phyloP scores from a whole-genome alignment of 1,139 yeast species.

The Keqinozyma sinolaborantium region DNA sequence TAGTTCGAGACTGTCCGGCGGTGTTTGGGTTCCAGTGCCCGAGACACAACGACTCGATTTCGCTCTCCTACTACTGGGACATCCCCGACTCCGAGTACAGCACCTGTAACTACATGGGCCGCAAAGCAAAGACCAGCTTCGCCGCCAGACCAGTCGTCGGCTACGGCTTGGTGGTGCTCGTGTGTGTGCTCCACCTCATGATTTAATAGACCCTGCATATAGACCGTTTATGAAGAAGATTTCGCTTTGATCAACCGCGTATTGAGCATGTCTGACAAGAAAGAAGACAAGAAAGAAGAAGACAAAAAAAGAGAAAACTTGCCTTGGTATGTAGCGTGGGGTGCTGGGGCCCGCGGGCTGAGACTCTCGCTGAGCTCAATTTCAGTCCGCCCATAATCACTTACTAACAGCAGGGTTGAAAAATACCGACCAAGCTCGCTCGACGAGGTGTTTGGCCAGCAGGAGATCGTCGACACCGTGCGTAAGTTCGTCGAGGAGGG shows the following conservation, averaged over 20 bases:
- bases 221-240: no score
- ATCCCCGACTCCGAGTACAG: constrained; percentile 21
- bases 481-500: constrained; percentile 82
- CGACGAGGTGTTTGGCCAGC: constrained; percentile 90
- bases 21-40: constrained; percentile 78
- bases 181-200: constrained; percentile 3
- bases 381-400: no score
- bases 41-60: constrained; percentile 27
- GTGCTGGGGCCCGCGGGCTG: no score
- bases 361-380: no score
- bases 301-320: constrained; percentile 25
- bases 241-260: no score
- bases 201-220: no score
- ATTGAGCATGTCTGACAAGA: neutral
- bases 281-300: constrained; percentile 4
- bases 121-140: constrained; percentile 4
- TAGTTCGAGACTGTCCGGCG: constrained; percentile 83
- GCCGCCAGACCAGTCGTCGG: constrained; percentile 3
- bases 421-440: constrained; percentile 85
- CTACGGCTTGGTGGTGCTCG: constrained; percentile 3
- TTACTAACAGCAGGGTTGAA: constrained; percentile 67
- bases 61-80: constrained; percentile 48
- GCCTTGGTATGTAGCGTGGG: constrained; percentile 39
- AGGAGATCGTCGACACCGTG: constrained; percentile 77
- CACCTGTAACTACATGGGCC: constrained; percentile 52